These are phyloP conservation scores for Calamus simplicifolius DNA, from an alignment of 176 grass and related monocot species.

Conservation along the genomic window DNA sequence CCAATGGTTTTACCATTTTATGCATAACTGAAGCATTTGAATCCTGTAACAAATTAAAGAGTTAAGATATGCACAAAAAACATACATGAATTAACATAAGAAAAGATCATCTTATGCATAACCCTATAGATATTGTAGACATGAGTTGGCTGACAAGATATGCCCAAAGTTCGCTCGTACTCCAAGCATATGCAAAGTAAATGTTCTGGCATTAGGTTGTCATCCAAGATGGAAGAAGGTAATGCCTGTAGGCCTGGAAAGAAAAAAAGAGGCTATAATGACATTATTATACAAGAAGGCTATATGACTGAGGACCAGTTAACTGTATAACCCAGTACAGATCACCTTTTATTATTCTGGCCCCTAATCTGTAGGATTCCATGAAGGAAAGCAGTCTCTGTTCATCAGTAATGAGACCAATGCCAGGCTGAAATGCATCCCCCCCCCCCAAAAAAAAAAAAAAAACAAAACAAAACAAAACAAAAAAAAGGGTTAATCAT, in stretches of 20 bases:
- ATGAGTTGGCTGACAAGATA: conserved; percentile 16
- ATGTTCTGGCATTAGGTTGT: conserved; percentile 71
- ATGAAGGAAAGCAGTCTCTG: conserved; percentile 65
- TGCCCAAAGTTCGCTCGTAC: conserved; percentile 38
- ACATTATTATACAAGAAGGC: conserved; percentile 6
- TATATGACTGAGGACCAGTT: no score
- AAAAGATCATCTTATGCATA: conserved; percentile 7
- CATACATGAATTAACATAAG: conserved; percentile 9
- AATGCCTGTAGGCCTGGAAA: conserved; percentile 57
- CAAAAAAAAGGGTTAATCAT: no score
- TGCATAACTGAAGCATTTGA: conserved; percentile 58
- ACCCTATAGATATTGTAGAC: conserved; percentile 84
- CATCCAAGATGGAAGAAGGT: conserved; percentile 57
- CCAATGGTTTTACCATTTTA: conserved; percentile 73
- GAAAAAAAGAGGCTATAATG: conserved; percentile 13
- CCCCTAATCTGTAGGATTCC: conserved; percentile 70
- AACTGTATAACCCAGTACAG: neutral
- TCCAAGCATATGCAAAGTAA: conserved; percentile 68
- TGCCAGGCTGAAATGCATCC: conserved; percentile 36
- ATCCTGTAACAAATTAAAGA: conserved; percentile 48
- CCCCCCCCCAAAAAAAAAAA: no score
- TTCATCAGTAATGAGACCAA: conserved; percentile 41
- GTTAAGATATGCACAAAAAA: neutral
- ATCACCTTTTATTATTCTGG: conserved; percentile 71
- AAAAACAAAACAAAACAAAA: no score